Base-by-base conservation (phyloP, 768 basidiomycete genomes). In the Phylloporus sp. region DNA sequence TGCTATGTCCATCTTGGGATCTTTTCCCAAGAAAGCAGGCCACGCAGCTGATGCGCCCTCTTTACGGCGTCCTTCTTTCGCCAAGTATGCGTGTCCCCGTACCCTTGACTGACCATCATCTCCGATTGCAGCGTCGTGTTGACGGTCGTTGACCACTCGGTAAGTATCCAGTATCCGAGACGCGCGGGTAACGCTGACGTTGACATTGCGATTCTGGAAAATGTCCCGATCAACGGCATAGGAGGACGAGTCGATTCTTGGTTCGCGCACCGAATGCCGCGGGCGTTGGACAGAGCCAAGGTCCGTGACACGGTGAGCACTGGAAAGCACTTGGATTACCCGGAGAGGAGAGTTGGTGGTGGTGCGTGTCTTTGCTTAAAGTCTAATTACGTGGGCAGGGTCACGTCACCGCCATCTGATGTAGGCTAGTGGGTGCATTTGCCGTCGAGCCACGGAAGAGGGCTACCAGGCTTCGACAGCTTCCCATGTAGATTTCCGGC, bases 331-430 rank as follows among this genome's bases (percentile, higher is more conserved):
- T 45, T 33, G 49, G 46, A 55, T 31, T 58, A 24, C 57, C 50
- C 38, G 43, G 57, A 55, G 46, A 37, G 50, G 50, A 45, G 43
- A 45, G 42, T n/a, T n/a, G 46, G 48, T 43, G 48, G 42, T 46
- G 59, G 62, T 53, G 63, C 65, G 46, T 67, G 63, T 47, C 42
- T 26, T 66, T 68, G 64, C 56, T 58, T 68, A 66, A 66, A 66
- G 64, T 58, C 66, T 66, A 66, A 66, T 66, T 66, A 66, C 65
- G 65, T 66, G 53, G 43, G 33, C 38, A 50, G 42, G 29, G 49
- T 66, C 53, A 65, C 65, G 64, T 67, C 65, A 59, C 55, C 37
- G 46, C 48, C 58, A 62, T 52, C 50, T 56, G 62, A 65, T 64
- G 60, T 29, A 29, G 48, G 39, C 35, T 20, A 48, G 45, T 45